A percentile compares a stretch with the other conserved stretches of the same genome.
Evolutionary conservation across 2,329 filamentous ascomycete species (phyloP).

Genomic region (Cladosporium sp.): DNA sequence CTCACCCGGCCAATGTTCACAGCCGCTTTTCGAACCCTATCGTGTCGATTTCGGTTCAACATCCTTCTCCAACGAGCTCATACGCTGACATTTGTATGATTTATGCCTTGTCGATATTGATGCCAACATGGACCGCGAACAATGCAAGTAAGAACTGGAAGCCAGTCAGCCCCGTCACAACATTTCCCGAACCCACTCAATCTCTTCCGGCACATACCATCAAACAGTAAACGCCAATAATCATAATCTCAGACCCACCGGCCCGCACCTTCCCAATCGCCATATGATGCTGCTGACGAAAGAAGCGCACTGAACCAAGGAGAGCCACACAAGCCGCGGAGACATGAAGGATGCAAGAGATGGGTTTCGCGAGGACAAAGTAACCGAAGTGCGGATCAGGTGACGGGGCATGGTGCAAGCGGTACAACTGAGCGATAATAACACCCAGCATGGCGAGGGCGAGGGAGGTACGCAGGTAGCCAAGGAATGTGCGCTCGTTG

Average conservation of each 20-base stretch:
- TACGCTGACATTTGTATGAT: too few relatives aligned
- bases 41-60: too few relatives aligned
- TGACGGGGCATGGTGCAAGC: slow-evolving; percentile 49
- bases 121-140: slow-evolving; percentile 22
- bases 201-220: slow-evolving; percentile 40
- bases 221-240: slow-evolving; percentile 43
- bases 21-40: too few relatives aligned
- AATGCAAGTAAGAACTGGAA: slow-evolving; percentile 20
- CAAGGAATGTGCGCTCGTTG: slow-evolving; percentile 70
- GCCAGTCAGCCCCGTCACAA: slow-evolving; percentile 5
- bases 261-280: slow-evolving; percentile 53
- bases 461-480: slow-evolving; percentile 67
- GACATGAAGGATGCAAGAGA: slow-evolving; percentile 48
- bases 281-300: slow-evolving; percentile 58
- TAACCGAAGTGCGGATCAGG: slow-evolving; percentile 52
- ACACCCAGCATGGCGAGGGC: slow-evolving; percentile 65
- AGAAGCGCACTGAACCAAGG: slow-evolving; percentile 57
- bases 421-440: slow-evolving; percentile 63
- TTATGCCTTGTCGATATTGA: slow-evolving; percentile 18
- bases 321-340: slow-evolving; percentile 47
- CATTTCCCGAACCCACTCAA: background rate
- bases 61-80: too few relatives aligned
- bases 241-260: slow-evolving; percentile 56
- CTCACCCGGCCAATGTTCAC: too few relatives aligned
- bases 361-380: slow-evolving; percentile 56